Conservation (phyloP, 768 basidiomycete species). For the Podaxis sp. region DNA sequence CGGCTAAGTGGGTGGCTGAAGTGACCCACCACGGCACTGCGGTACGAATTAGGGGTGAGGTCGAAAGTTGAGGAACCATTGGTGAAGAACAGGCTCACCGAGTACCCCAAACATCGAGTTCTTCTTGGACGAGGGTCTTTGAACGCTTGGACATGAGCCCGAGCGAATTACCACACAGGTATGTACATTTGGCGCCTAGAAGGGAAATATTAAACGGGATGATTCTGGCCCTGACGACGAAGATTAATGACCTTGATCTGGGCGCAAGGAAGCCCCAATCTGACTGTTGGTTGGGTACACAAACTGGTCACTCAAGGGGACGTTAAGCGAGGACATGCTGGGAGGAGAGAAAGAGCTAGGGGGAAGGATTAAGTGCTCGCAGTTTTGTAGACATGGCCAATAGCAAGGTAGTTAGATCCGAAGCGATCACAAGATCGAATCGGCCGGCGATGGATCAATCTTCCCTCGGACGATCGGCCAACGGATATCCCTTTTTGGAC, state of each 20-base stretch:
- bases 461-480: constrained; percentile 4
- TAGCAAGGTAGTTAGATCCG: constrained; percentile 11
- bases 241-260: constrained; percentile 36
- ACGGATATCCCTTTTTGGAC: constrained; percentile 6
- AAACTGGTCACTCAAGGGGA: constrained; percentile 53
- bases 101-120: constrained; percentile 81
- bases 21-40: constrained; percentile 85
- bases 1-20: constrained; percentile 84
- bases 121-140: constrained; percentile 71
- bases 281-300: constrained; percentile 53
- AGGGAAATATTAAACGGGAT: constrained; percentile 4
- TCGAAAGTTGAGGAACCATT: constrained; percentile 7
- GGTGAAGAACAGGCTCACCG: constrained; percentile 39
- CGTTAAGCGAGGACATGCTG: constrained; percentile 26
- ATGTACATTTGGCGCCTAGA: constrained; percentile 61
- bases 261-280: constrained; percentile 40
- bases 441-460: constrained; percentile 13
- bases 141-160: constrained; percentile 81
- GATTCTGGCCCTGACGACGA: constrained; percentile 6
- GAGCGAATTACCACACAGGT: constrained; percentile 95
- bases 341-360: constrained; percentile 3
- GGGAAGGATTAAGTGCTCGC: neutral
- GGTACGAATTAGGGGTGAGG: constrained; percentile 9
- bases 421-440: constrained; percentile 9
- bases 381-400: neutral